Evolutionary conservation across 192 early-diverging fungal species (phyloP).

Genomic region (Dispira parvispora): DNA sequence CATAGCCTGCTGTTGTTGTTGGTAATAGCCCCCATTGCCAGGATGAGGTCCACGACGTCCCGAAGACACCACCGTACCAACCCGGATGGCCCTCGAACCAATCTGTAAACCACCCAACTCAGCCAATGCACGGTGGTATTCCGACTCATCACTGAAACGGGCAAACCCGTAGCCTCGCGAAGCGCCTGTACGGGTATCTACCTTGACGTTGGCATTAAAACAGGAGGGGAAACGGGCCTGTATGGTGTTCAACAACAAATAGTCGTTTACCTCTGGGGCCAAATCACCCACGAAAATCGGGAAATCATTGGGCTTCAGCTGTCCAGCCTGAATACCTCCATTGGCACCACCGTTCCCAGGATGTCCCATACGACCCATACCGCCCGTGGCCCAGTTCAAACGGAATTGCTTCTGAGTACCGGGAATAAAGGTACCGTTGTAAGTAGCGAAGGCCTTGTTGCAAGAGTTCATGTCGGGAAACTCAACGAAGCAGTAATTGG

Average conservation of each 20-base stretch:
- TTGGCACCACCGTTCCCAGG: not conserved
- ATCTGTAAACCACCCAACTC: conserved; percentile 79
- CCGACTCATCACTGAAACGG: conserved; percentile 69
- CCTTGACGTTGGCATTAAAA: conserved; percentile 87
- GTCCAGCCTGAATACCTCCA: conserved; percentile 15
- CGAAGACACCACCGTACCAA: conserved; percentile 66
- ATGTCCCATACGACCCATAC: conserved; percentile 15
- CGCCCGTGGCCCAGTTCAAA: conserved; percentile 93
- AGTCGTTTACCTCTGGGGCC: conserved; percentile 74
- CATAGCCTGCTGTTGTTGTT: no score
- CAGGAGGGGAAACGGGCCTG: conserved; percentile 67
- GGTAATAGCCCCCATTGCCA: not conserved
- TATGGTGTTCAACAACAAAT: conserved; percentile 49
- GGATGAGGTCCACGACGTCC: not conserved
- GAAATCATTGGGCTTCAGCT: conserved; percentile 58
- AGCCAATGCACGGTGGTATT: conserved; percentile 71
- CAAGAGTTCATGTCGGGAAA: conserved; percentile 50
- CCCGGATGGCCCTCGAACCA: conserved; percentile 78
- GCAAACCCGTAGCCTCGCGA: conserved; percentile 93
- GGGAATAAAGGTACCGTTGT: conserved; percentile 74
- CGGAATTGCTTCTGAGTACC: conserved; percentile 66
- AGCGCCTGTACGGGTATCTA: conserved; percentile 62
- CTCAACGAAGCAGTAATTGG: conserved; percentile 92
- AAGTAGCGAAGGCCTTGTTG: conserved; percentile 43
- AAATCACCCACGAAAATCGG: conserved; percentile 96